phyloP scores from a whole-genome alignment of 305 asterid species.

The Ilex paraguariensis region DNA sequence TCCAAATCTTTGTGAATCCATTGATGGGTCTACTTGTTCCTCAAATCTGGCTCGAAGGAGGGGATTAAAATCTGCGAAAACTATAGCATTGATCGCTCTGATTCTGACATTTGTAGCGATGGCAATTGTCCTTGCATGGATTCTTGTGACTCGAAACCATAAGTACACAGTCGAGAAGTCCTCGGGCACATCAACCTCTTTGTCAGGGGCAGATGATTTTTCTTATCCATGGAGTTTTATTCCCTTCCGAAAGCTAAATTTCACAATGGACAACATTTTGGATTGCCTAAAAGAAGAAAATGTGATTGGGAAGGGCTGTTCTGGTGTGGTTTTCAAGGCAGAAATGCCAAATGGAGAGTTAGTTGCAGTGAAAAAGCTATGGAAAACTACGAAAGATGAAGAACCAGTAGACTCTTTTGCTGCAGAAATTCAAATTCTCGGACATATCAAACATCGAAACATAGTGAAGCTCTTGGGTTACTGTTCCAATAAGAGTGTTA shows the following conservation, averaged over 20 bases:
- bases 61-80: conserved; percentile 46
- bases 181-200: conserved; percentile 24
- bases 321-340: conserved; percentile 82
- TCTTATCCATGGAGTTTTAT: conserved; percentile 90
- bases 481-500: conserved; percentile 73
- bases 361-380: conserved; percentile 87
- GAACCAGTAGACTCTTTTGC: conserved; percentile 67
- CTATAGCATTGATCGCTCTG: conserved; percentile 47
- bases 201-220: conserved; percentile 48
- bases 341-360: conserved; percentile 79
- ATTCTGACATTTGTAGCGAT: conserved; percentile 40
- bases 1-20: conserved; percentile 61
- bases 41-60: conserved; percentile 28
- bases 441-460: conserved; percentile 90
- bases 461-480: conserved; percentile 84
- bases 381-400: conserved; percentile 78
- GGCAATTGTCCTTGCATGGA: conserved; percentile 48
- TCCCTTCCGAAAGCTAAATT: conserved; percentile 78
- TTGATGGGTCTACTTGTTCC: conserved; percentile 67
- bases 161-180: conserved; percentile 40
- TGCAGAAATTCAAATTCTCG: conserved; percentile 94
- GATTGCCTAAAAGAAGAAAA: conserved; percentile 75
- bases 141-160: conserved; percentile 40
- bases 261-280: conserved; percentile 63
- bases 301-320: conserved; percentile 76